Base-by-base conservation (phyloP, 1,139 yeast genomes). In the Entelexis sorbosivorans region DNA sequence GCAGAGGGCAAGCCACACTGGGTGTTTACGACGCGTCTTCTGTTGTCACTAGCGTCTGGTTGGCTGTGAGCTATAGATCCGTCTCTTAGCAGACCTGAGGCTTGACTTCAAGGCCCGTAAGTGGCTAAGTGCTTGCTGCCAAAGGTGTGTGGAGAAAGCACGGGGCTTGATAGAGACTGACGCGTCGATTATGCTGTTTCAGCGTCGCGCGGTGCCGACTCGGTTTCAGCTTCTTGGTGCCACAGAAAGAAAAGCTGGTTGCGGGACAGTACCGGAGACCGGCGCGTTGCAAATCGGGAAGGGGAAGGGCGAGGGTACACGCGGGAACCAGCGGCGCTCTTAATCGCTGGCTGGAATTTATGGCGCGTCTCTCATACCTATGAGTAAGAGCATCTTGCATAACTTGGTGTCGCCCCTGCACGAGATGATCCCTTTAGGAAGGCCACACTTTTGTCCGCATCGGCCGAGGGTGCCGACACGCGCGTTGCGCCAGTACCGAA, bases 211-310 rank as follows among this genome's bases (percentile, higher is more conserved):
- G 7, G 14, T 17, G 24, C 38, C 10, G 24, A 17, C 1, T 35
- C 8, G 20, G 6, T 17, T 17, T 7, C 20, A 8, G 11, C n/a
- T 13, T 9, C 28, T 38, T 5, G 2, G 40, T 13, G 16, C 40
- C 26, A 31, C 16, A 19, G 17, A 10, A 6, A 28, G 14, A 19
- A 17, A 20, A 19, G 31, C 44, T 40, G 3, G 44, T 29, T 40
- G 35, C 35, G 17, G 29, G 13, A 28, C 17, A 26, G 14, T 26
- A 13, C 44, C 35, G 34, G 35, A 14, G n/a, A 5, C 44, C 44
- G 35, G 44, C 44, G 44, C 44, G 44, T 40, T 40, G 44, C 44
- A 40, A 40, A 40, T 40, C 44, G 44, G 44, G 44, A 40, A 40
- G 44, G 26, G 44, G 26, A n/a, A 17, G 44, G 44, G 44, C 44